phyloP scores from a whole-genome alignment of 441 rosid species.

The Pelargonium citronellum region DNA sequence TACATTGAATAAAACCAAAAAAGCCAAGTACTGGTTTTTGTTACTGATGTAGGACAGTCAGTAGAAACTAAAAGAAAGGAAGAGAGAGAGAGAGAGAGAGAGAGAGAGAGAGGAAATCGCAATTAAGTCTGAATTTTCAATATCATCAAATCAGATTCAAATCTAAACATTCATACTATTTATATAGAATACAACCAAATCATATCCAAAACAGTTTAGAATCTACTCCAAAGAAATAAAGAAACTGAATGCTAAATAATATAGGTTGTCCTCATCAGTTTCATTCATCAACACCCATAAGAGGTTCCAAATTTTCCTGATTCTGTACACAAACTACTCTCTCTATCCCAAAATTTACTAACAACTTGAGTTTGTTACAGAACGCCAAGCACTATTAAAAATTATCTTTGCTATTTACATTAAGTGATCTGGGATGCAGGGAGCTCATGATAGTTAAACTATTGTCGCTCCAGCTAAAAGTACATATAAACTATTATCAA shows the following conservation, averaged over 20 bases:
- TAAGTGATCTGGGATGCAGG: background rate
- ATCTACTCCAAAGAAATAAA: too few relatives aligned
- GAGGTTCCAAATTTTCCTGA: background rate
- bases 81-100: too few relatives aligned
- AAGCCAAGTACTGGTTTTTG: slow-evolving; percentile 6
- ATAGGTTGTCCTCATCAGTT: too few relatives aligned
- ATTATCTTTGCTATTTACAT: background rate
- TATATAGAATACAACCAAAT: too few relatives aligned
- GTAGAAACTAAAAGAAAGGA: too few relatives aligned
- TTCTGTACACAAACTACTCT: background rate
- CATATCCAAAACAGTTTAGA: too few relatives aligned
- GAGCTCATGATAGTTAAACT: background rate
- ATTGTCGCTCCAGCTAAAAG: background rate
- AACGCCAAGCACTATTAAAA: background rate
- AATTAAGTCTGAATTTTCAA: too few relatives aligned
- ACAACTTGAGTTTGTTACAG: background rate
- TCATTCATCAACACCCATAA: background rate
- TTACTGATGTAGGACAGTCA: background rate
- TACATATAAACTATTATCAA: background rate
- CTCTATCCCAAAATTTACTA: background rate
- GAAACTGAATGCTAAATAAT: too few relatives aligned
- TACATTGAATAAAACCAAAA: background rate
- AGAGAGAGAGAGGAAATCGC: too few relatives aligned
- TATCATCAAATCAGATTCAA: too few relatives aligned
- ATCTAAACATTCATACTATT: too few relatives aligned